phyloP scores from a whole-genome alignment of 495 filamentous ascomycete genomes.

The Podospora bellae-mahoneyi region DNA sequence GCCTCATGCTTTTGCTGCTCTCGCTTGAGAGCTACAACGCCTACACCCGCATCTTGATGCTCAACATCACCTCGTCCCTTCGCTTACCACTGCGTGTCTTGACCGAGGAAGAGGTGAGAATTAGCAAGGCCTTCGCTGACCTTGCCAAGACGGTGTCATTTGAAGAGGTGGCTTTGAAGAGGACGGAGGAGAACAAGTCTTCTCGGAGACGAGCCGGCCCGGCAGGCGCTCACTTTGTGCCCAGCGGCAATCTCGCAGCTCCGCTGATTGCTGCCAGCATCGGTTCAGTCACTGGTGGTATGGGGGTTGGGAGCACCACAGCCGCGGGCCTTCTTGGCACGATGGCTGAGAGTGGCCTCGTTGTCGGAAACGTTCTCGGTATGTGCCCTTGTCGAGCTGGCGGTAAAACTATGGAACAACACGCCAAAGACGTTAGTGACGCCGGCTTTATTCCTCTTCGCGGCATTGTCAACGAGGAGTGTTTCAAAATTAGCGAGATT shows the following conservation, averaged over 20 bases:
- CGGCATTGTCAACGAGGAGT: constrained; percentile 28
- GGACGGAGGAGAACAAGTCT: constrained; percentile 61
- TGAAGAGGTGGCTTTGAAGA: constrained; percentile 59
- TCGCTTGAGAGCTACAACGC: constrained; percentile 78
- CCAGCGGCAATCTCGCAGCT: constrained; percentile 72
- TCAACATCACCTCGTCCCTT: constrained; percentile 66
- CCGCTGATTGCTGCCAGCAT: constrained; percentile 79
- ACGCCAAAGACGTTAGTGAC: constrained; percentile 81
- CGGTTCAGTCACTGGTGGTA: constrained; percentile 74
- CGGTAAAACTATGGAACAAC: constrained; percentile 80
- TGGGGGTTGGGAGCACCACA: constrained; percentile 65
- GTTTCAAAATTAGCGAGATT: constrained; percentile 42
- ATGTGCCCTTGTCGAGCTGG: constrained; percentile 85
- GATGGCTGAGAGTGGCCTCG: constrained; percentile 69
- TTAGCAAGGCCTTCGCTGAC: constrained; percentile 70
- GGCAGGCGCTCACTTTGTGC: constrained; percentile 55
- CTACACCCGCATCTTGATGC: constrained; percentile 69
- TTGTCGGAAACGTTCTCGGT: constrained; percentile 83
- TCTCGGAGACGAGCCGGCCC: constrained; percentile 71
- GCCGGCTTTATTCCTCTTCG: constrained; percentile 82
- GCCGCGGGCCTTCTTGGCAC: constrained; percentile 77
- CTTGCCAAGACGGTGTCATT: constrained; percentile 68
- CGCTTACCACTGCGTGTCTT: constrained; percentile 61
- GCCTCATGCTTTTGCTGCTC: constrained; percentile 68
- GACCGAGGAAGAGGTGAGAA: constrained; percentile 66